These are phyloP conservation scores for Ceratopteris richardii DNA, from an alignment of 75 land plant genomes.

Conservation along the genomic window DNA sequence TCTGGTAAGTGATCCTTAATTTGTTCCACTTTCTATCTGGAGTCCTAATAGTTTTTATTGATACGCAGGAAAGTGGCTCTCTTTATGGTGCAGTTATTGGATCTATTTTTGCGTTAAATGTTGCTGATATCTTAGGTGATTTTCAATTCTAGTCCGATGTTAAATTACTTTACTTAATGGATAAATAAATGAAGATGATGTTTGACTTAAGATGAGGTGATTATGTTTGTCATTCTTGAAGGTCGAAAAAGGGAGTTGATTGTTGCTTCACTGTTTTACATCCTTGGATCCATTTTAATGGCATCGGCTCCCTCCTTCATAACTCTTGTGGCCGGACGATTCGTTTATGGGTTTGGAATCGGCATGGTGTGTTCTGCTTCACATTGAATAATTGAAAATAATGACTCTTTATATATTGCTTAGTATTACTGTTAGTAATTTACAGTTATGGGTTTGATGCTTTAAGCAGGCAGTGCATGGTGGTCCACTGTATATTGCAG, in stretches of 20 bases:
- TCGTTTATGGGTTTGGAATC: slow-evolving; percentile 82
- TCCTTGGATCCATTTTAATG: slow-evolving; percentile 52
- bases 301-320: slow-evolving; percentile 49
- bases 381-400: no score
- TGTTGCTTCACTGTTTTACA: slow-evolving; percentile 53
- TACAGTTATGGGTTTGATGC: neutral
- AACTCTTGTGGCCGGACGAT: slow-evolving; percentile 55
- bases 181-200: no score
- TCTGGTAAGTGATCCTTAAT: slow-evolving; percentile 52
- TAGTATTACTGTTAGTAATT: neutral
- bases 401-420: no score
- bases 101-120: slow-evolving; percentile 68
- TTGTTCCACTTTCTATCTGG: no score
- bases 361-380: slow-evolving; percentile 51
- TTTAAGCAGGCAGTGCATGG: slow-evolving; percentile 87
- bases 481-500: slow-evolving; percentile 94
- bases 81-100: slow-evolving; percentile 88
- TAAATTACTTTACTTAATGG: no score
- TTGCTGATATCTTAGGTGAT: slow-evolving; percentile 79
- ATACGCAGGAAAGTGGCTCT: slow-evolving; percentile 81
- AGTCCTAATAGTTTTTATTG: neutral
- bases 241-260: slow-evolving; percentile 82
- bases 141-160: no score
- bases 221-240: slow-evolving; percentile 11
- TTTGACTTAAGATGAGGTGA: no score